Conservation (phyloP, 768 basidiomycete genomes). For the Lactarius trivialis region DNA sequence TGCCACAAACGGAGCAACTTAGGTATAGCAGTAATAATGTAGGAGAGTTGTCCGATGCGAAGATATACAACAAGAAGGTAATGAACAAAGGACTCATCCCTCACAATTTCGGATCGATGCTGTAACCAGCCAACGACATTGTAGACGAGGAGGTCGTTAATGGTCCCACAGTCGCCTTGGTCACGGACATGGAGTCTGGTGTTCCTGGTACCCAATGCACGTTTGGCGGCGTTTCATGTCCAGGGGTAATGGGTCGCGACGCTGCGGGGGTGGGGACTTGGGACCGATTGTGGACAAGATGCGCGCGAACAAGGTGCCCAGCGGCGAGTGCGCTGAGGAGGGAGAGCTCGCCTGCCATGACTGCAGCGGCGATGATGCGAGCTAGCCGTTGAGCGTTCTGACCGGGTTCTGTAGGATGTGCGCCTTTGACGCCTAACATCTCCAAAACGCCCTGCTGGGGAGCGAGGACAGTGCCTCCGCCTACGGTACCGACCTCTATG, state of each 20-base stretch:
- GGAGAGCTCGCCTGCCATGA: constrained; percentile 96
- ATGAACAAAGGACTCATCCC: neutral
- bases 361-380: constrained; percentile 80
- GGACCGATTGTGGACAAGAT: constrained; percentile 87
- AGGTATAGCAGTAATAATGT: constrained; percentile 18
- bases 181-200: constrained; percentile 11
- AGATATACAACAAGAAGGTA: neutral
- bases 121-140: constrained; percentile 21
- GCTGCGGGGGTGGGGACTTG: constrained; percentile 66
- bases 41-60: neutral
- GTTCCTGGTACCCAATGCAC: constrained; percentile 21
- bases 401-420: constrained; percentile 81
- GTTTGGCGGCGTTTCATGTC: constrained; percentile 27
- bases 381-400: constrained; percentile 87
- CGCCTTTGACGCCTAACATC: constrained; percentile 88
- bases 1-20: neutral
- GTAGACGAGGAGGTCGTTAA: constrained; percentile 19
- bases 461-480: constrained; percentile 88
- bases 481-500: constrained; percentile 97
- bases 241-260: constrained; percentile 58
- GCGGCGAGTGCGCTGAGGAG: constrained; percentile 90
- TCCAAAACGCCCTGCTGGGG: constrained; percentile 90
- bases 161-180: constrained; percentile 16
- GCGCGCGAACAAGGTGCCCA: constrained; percentile 89
- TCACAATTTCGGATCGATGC: constrained; percentile 20